A percentile compares a stretch with the other conserved stretches of the same genome.
Evolutionary conservation across 2,329 filamentous ascomycete species (phyloP).

Genomic region (Exophiala sideris): DNA sequence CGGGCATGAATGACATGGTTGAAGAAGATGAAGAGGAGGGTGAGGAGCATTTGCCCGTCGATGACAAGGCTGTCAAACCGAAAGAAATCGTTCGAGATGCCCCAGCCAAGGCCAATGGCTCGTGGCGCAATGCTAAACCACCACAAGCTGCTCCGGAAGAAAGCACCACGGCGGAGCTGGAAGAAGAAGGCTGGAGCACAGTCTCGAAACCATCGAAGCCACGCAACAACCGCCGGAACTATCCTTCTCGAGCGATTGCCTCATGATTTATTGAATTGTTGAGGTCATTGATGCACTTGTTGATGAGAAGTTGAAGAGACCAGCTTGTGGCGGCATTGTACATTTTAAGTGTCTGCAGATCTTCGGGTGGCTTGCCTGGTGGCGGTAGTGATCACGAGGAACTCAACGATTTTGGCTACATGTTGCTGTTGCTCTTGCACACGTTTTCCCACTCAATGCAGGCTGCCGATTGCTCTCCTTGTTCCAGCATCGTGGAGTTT

Average conservation of each 20-base stretch:
- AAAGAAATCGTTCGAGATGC: conserved; percentile 52
- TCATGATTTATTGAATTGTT: conserved; percentile 40
- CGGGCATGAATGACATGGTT: conserved; percentile 47
- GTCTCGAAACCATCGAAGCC: conserved; percentile 40
- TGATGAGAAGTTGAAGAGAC: not conserved
- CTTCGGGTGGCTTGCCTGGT: not conserved
- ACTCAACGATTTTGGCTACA: conserved; percentile 20
- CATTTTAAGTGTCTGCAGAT: not conserved
- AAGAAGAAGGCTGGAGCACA: conserved; percentile 50
- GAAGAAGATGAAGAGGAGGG: conserved; percentile 48
- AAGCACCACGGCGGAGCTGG: conserved; percentile 33
- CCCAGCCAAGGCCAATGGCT: conserved; percentile 38
- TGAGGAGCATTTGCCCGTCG: conserved; percentile 36
- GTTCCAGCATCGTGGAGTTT: conserved; percentile 22
- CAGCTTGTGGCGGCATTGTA: conserved; percentile 7
- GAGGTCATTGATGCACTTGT: not conserved
- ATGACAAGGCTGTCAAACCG: conserved; percentile 53
- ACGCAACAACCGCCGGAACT: conserved; percentile 44
- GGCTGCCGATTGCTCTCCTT: conserved; percentile 3
- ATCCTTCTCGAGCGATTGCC: conserved; percentile 37
- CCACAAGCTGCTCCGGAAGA: conserved; percentile 28
- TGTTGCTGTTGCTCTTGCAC: conserved; percentile 3
- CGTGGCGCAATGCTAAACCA: conserved; percentile 36
- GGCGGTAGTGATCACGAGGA: conserved; percentile 3
- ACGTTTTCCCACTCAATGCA: conserved; percentile 1